Evolutionary conservation across 768 basidiomycete species (phyloP), one percentile per base, ranked within the genome.

Genomic region (Lanmaoa rubissima): DNA sequence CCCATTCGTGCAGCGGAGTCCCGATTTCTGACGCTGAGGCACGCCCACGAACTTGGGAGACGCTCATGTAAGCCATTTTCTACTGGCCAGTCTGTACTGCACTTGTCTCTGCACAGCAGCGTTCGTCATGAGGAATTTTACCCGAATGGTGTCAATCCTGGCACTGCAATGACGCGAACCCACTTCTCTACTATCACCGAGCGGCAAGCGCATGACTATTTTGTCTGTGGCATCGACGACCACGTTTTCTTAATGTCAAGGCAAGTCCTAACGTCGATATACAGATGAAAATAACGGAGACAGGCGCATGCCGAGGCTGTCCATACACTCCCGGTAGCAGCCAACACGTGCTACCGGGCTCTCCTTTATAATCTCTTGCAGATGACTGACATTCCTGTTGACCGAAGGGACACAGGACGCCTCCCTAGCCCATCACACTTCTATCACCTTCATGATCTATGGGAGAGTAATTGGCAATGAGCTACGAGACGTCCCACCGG

Each of bases 401-500:
- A 59, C 45, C 54, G 34, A 61, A 55, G 48, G 42, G 21, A 58
- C 35, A 67, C 65, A 58, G 46, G 59, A 58, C 47, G 31, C 48
- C 48, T 51, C 48, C 53, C 51, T 51, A 40, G 52, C 55, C 39
- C 31, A 56, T 62, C 62, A 68, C 60, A 56, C 43, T 60, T 56
- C 55, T 53, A 36, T 55, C 50, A 31, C 50, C 48, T 51, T 46
- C 57, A 70, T 68, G 65, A 60, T 58, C 53, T 61, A 63, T 61
- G 65, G 64, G 40, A 68, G 72, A 59, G 61, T 69, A 52, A 65
- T 72, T 43, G 72, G 70, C 36, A 57, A 58, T 44, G 70, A 72
- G 44, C 66, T 72, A 31, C 62, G 72, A 45, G 64, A 62, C 43
- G 51, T 72, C 47, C 72, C 72, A 0, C 70, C 59, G 12, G 69